Evolutionary conservation across 192 early-diverging fungal genomes (phyloP).

Genomic region (Backusella parvicylindrica): DNA sequence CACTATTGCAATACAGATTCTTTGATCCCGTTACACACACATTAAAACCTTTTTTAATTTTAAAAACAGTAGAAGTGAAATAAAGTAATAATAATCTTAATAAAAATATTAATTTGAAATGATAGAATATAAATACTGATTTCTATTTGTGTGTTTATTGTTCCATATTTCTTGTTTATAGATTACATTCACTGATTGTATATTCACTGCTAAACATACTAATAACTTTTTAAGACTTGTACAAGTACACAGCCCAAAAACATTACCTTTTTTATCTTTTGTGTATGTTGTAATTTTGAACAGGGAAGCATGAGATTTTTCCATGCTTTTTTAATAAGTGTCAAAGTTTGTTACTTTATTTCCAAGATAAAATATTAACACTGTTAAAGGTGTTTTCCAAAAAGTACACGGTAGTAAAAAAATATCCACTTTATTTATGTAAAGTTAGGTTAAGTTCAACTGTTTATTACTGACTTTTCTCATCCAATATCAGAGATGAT

Average conservation of each 20-base stretch:
- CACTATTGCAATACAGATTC: not conserved
- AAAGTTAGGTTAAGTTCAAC: too few relatives aligned
- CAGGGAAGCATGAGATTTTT: too few relatives aligned
- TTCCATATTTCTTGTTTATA: not conserved
- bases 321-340: too few relatives aligned
- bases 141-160: not conserved
- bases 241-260: not conserved
- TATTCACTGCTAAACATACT: not conserved
- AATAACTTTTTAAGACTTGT: not conserved
- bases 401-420: too few relatives aligned
- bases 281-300: too few relatives aligned
- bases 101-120: not conserved
- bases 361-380: too few relatives aligned
- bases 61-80: not conserved
- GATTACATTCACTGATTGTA: not conserved
- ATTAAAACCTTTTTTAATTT: not conserved
- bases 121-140: not conserved
- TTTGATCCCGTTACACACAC: not conserved
- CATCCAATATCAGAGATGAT: too few relatives aligned
- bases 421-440: too few relatives aligned
- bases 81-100: not conserved
- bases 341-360: too few relatives aligned
- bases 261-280: not conserved
- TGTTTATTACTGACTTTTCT: too few relatives aligned
- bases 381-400: too few relatives aligned